Base-by-base conservation (phyloP, 2,329 filamentous ascomycete genomes). In the Penicillium sp. region DNA sequence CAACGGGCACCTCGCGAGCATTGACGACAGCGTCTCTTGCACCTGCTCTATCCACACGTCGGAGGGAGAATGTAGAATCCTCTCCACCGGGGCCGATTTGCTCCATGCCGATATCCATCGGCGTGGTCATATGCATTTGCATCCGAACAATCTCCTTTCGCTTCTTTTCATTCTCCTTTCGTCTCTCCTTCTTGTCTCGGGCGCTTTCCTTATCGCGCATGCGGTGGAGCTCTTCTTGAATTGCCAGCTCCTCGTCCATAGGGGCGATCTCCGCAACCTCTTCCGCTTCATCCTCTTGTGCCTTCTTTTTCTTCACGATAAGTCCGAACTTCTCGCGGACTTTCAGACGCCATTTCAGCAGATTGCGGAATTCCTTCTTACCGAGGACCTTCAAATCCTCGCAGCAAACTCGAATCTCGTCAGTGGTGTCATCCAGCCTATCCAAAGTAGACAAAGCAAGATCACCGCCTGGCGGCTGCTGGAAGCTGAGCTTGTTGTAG, bases 71-170 rank as follows among this genome's bases (percentile, higher is more conserved):
- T 74, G 95, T 93, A 18, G 86, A 75, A 31, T 88, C 86, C 28
- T 88, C 83, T 16, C 87, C 90, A 34, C 79, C 74, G 0, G 87
- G 86, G 0, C 87, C 87, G 16, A 79, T 71, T 66, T 93, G 88
- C 61, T 95, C 93, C 70, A 94, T 79, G 58, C 93, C 93, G 48
- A 98, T 95, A 50, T 98, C 93, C 75, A 88, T 93, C 6, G 93
- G 93, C 1, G 89, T 86, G 2, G 84, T 84, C 93, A 98, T 98
- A 70, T 96, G 84, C 73, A 98, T 81, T 67, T 98, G 93, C 84
- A 98, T 85, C 21, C 93, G 83, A n/a, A 94, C 77, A 45, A 97
- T 88, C 51, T 97, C 93, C 54, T 87, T 93, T 54, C 93, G 87
- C 68, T 94, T 97, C 65, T 82, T 82, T 66, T 98, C 93, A 51